Evolutionary conservation across 495 filamentous ascomycete genomes (phyloP).

Genomic region (Neurospora tetrasperma): DNA sequence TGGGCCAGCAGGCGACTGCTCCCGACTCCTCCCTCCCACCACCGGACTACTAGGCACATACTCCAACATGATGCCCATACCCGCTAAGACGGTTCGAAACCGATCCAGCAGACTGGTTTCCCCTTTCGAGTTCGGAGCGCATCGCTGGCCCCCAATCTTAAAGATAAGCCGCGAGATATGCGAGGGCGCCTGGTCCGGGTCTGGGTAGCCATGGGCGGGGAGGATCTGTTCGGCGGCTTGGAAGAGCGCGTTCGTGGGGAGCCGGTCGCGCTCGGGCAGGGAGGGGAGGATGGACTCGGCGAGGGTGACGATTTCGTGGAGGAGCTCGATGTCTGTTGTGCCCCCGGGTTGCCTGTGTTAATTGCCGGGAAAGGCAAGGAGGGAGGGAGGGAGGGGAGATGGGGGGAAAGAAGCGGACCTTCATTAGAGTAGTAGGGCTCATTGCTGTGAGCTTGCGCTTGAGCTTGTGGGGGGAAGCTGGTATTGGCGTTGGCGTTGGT

Average conservation of each 20-base stretch:
- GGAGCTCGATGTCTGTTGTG: slow-evolving; percentile 59
- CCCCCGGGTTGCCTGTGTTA: background rate
- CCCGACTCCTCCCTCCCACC: background rate
- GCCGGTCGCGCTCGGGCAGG: slow-evolving; percentile 47
- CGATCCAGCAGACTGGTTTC: slow-evolving; percentile 19
- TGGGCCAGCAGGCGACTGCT: slow-evolving; percentile 4
- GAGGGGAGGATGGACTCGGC: slow-evolving; percentile 50
- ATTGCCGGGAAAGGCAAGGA: slow-evolving; percentile 1
- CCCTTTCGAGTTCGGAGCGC: slow-evolving; percentile 15
- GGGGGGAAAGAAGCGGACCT: slow-evolving; percentile 34
- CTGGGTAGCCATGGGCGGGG: slow-evolving; percentile 47
- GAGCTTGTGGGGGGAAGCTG: background rate
- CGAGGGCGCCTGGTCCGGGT: slow-evolving; percentile 57
- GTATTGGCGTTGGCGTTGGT: slow-evolving; percentile 26
- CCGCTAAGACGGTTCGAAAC: slow-evolving; percentile 24
- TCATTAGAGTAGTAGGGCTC: slow-evolving; percentile 48
- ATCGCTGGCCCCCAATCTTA: slow-evolving; percentile 55
- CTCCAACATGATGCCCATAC: slow-evolving; percentile 22
- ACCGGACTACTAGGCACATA: slow-evolving; percentile 15
- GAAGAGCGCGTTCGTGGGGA: slow-evolving; percentile 72
- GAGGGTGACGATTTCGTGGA: slow-evolving; percentile 64
- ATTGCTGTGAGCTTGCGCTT: background rate
- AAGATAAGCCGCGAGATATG: slow-evolving; percentile 70
- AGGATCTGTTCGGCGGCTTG: slow-evolving; percentile 67
- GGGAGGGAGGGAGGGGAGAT: too few species aligned